Evolutionary conservation across 208 protist species (phyloP), one percentile per base, ranked within the genome.

Genomic region (Acanthamoeba sp.): DNA sequence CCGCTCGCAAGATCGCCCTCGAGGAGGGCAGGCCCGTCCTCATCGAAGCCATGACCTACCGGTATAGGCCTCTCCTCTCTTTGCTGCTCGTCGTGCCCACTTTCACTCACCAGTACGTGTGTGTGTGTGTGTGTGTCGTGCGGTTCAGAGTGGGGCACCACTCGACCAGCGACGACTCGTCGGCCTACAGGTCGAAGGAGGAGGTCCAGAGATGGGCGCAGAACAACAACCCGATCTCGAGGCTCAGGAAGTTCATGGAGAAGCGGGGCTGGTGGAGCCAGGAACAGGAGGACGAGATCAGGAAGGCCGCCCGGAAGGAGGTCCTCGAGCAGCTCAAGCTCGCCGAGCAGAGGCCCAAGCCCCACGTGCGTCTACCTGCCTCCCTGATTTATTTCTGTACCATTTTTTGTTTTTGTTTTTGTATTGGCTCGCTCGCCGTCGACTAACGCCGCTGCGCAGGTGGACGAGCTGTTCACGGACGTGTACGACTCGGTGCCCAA

Each of bases 11-110:
- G 73, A 95, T 98, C 24, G 98, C 98, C 34, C 73, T 99, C 48
- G 95, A 96, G 57, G 80, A 98, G 32, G 96, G 97, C 89, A 57
- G 94, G 22, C 98, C 99, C 24, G 98, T 99, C 9, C 94, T 99
- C 3, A 98, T 99, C 57, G 99, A 99, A 96, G 98, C 98, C 24
- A 98, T 99, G 97, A 98, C 98, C 7, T 99, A 99, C 96, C 98
- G 99, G 66, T 82, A 69, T 16, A 69, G 4, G 27, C 2, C 59
- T 9, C n/a, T 16, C 64, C 64, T 34, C 52, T 10, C 52, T 59
- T 59, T 20, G 52, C 52, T 59, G 14, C 52, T 29, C 59, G 16
- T 29, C 59, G 59, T 9, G 59, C 24, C 5, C 24, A 4, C n/a
- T 66, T 18, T 6, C 59, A 6, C 59, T 66, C 59, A 29, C 24